Evolutionary conservation across 331 rosid genomes (phyloP).

Genomic region (Quercus tomentella): DNA sequence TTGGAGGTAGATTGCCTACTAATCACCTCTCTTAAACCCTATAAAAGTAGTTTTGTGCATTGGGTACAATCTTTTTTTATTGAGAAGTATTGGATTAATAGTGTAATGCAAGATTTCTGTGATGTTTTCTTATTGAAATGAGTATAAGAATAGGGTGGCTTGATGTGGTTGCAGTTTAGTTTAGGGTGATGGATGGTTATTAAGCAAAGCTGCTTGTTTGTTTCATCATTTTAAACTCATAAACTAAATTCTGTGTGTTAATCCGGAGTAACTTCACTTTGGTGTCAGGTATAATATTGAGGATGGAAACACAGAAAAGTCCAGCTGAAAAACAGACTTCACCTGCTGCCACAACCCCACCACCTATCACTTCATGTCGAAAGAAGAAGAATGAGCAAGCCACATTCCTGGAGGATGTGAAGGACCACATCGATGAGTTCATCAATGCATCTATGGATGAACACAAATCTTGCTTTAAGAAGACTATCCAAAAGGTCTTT

Average conservation of each 20-base stretch:
- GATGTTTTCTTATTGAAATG: background rate
- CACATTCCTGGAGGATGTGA: constrained; percentile 66
- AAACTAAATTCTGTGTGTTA: background rate
- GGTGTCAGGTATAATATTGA: background rate
- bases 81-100: background rate
- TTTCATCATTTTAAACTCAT: background rate
- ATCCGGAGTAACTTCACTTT: background rate
- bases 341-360: constrained; percentile 10
- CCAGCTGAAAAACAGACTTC: constrained; percentile 2
- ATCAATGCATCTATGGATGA: constrained; percentile 64
- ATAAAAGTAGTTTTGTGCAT: too few relatives aligned
- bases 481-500: background rate
- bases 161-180: background rate
- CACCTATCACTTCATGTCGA: constrained; percentile 44
- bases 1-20: too few relatives aligned
- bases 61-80: background rate
- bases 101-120: background rate
- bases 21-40: too few relatives aligned
- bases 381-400: constrained; percentile 71
- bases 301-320: constrained; percentile 3
- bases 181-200: background rate
- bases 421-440: constrained; percentile 87
- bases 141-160: background rate
- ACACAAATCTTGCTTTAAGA: constrained; percentile 1
- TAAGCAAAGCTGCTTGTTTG: background rate